Evolutionary conservation across 306 rosid genomes (phyloP).

Genomic region (Sesbania bispinosa): DNA sequence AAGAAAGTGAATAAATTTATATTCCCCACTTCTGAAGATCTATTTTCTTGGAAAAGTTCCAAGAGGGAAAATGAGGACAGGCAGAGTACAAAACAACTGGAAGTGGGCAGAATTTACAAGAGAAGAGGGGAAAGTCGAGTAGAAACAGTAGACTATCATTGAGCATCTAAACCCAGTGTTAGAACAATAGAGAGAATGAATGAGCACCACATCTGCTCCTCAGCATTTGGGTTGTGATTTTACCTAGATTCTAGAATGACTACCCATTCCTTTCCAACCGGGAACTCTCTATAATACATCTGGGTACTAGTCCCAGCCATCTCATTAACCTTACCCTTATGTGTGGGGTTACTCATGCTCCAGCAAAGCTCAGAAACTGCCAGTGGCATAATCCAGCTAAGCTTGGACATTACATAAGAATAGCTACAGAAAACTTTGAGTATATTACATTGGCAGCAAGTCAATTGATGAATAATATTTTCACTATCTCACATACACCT

Average conservation of each 20-base stretch:
- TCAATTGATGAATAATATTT: background rate
- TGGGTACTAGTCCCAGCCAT: background rate
- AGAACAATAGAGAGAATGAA: background rate
- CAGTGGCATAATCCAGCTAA: background rate
- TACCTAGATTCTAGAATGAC: background rate
- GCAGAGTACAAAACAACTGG: background rate
- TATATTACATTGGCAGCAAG: background rate
- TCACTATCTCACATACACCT: background rate
- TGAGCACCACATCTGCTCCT: background rate
- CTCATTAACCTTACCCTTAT: background rate
- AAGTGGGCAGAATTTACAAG: background rate
- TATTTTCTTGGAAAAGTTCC: conserved; percentile 3
- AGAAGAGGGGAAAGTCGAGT: background rate
- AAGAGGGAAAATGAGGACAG: background rate
- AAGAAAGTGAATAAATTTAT: background rate
- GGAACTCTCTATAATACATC: background rate
- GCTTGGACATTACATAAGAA: background rate
- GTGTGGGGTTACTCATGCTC: background rate
- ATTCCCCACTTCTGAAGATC: background rate
- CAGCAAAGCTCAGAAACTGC: background rate
- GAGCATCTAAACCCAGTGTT: background rate
- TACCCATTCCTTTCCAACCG: background rate
- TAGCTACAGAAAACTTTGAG: background rate
- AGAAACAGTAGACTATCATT: background rate
- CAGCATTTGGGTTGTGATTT: background rate